Evolutionary conservation across 805 yeast species (phyloP).

Genomic region (Nakazawaea ambrosiae): DNA sequence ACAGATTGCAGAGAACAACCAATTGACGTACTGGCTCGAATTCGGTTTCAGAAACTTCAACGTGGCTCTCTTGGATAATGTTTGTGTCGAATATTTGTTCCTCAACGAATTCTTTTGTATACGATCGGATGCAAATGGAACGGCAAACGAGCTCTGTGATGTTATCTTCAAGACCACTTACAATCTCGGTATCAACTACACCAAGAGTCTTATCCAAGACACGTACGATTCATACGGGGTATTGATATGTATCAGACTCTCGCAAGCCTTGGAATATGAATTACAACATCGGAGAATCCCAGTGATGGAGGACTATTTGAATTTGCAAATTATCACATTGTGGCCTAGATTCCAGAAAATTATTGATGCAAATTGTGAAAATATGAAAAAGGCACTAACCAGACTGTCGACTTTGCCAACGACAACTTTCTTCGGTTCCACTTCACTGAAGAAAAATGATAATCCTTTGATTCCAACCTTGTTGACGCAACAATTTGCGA

Average conservation of each 20-base stretch:
- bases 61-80: slow-evolving; percentile 68
- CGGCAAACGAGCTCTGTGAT: slow-evolving; percentile 38
- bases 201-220: slow-evolving; percentile 30
- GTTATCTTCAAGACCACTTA: slow-evolving; percentile 49
- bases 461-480: slow-evolving; percentile 43
- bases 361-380: slow-evolving; percentile 72
- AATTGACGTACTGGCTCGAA: slow-evolving; percentile 62
- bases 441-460: slow-evolving; percentile 16
- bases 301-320: slow-evolving; percentile 61
- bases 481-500: slow-evolving; percentile 75
- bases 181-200: slow-evolving; percentile 39
- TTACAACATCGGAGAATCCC: slow-evolving; percentile 68
- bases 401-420: slow-evolving; percentile 35
- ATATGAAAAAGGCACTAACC: slow-evolving; percentile 44
- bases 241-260: slow-evolving; percentile 63
- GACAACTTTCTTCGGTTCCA: slow-evolving; percentile 21
- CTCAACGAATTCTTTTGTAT: slow-evolving; percentile 62
- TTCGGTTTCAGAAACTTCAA: slow-evolving; percentile 67
- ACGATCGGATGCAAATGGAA: slow-evolving; percentile 32
- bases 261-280: slow-evolving; percentile 57
- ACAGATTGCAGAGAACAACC: slow-evolving; percentile 77
- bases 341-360: slow-evolving; percentile 86
- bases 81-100: slow-evolving; percentile 69
- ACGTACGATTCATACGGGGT: slow-evolving; percentile 75
- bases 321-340: slow-evolving; percentile 53